These are phyloP conservation scores for Schizothecium vesticola DNA, from an alignment of 495 filamentous ascomycete genomes.

Conservation along the genomic window DNA sequence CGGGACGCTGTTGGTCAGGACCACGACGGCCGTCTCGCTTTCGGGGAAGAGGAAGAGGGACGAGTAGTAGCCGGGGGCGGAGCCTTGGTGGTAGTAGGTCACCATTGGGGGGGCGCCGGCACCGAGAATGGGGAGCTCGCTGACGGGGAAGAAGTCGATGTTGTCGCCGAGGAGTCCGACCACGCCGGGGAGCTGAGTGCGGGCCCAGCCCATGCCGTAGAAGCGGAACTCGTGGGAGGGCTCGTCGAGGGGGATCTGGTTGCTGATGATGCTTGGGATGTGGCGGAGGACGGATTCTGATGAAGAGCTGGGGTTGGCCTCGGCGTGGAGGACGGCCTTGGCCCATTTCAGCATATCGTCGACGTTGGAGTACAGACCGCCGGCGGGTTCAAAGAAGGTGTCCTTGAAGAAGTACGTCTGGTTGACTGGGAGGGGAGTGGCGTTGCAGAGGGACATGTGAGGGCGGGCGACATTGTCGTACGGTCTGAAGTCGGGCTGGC, in stretches of 20 bases:
- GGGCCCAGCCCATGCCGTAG: constrained; percentile 16
- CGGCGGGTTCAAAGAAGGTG: constrained; percentile 16
- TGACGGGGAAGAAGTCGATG: background rate
- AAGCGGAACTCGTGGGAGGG: constrained; percentile 3
- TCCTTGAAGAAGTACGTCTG: constrained; percentile 12
- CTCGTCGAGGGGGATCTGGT: constrained; percentile 6
- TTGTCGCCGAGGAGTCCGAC: constrained; percentile 18
- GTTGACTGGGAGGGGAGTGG: constrained; percentile 2
- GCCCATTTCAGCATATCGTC: constrained; percentile 12
- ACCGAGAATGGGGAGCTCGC: constrained; percentile 16
- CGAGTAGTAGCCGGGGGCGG: constrained; percentile 15
- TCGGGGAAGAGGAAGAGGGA: constrained; percentile 24
- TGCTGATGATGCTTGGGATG: constrained; percentile 6
- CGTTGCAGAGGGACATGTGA: constrained; percentile 5
- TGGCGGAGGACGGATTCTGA: background rate
- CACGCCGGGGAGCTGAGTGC: constrained; percentile 11
- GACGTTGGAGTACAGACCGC: constrained; percentile 13
- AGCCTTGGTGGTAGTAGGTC: constrained; percentile 25
- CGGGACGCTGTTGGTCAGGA: constrained; percentile 24
- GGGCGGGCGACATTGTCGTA: constrained; percentile 5
- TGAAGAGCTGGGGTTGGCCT: background rate
- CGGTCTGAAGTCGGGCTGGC: background rate
- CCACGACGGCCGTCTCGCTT: constrained; percentile 24
- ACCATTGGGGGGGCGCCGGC: constrained; percentile 11
- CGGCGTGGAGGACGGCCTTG: constrained; percentile 1